phyloP scores from a whole-genome alignment of 257 asterid species.

The Solanum clarkiae region DNA sequence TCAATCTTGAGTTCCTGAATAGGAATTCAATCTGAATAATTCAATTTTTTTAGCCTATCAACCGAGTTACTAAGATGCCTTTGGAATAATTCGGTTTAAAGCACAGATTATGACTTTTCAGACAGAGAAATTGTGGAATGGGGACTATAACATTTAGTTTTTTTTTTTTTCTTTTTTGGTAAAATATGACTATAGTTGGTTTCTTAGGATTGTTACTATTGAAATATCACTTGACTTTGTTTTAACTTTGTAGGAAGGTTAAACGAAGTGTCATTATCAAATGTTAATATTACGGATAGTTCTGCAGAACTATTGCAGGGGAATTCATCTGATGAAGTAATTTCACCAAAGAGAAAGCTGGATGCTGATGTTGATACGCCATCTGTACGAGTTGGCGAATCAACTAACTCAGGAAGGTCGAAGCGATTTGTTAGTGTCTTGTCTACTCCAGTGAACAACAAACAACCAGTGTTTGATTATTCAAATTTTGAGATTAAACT shows the following conservation, averaged over 20 bases:
- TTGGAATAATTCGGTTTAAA: neutral
- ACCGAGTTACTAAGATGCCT: no score
- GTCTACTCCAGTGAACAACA: neutral
- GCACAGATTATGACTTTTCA: neutral
- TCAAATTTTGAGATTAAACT: neutral
- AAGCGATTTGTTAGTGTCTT: neutral
- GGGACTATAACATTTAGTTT: neutral
- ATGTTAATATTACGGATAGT: neutral
- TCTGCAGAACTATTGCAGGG: neutral
- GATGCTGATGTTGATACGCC: neutral
- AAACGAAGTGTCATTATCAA: neutral
- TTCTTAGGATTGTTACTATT: neutral
- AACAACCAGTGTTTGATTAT: neutral
- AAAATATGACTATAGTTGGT: neutral
- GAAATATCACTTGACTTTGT: neutral
- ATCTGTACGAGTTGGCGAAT: neutral
- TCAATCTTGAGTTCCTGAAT: neutral
- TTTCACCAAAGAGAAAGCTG: neutral
- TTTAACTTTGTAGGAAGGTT: constrained; percentile 1
- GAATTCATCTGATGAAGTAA: neutral
- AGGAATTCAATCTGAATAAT: neutral
- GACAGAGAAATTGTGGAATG: neutral
- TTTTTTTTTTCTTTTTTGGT: neutral
- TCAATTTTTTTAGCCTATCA: neutral
- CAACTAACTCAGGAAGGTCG: neutral